These are phyloP conservation scores for Chalciporus sp. DNA, from an alignment of 1,284 basidiomycete genomes.

Conservation along the genomic window DNA sequence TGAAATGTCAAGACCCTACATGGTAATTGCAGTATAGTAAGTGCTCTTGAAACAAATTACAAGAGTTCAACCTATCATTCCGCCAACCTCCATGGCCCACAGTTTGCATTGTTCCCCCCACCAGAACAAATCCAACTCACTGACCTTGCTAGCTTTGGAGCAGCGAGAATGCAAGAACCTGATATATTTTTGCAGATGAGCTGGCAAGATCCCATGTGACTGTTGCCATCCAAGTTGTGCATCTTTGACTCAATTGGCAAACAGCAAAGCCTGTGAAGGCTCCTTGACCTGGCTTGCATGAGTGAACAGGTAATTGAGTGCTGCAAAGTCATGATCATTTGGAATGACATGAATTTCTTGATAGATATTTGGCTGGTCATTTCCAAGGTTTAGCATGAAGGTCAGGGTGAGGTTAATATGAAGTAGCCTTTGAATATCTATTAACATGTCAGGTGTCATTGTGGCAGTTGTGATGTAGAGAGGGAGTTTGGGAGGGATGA, in stretches of 20 bases:
- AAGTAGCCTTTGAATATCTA: background rate
- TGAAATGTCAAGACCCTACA: too few relatives aligned
- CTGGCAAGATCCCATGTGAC: background rate
- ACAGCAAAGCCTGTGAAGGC: background rate
- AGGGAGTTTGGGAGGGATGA: too few relatives aligned
- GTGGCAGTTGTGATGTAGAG: too few relatives aligned
- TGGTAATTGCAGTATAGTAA: too few relatives aligned
- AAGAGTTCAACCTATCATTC: conserved; percentile 15
- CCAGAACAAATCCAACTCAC: conserved; percentile 5
- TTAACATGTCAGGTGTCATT: background rate
- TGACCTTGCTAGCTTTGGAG: background rate
- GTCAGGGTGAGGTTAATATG: background rate
- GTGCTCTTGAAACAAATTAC: too few relatives aligned
- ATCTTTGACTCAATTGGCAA: background rate
- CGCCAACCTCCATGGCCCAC: conserved; percentile 14
- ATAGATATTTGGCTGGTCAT: conserved; percentile 3
- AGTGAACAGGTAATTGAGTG: background rate
- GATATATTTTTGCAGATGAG: background rate
- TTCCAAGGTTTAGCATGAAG: conserved; percentile 5
- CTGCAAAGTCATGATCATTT: background rate
- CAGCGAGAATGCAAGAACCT: background rate
- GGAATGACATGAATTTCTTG: background rate
- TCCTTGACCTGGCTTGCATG: background rate
- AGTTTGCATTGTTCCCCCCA: conserved; percentile 13
- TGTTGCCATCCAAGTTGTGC: background rate